Conservation (phyloP, 495 filamentous ascomycete species). For the Neurospora sublineolata region DNA sequence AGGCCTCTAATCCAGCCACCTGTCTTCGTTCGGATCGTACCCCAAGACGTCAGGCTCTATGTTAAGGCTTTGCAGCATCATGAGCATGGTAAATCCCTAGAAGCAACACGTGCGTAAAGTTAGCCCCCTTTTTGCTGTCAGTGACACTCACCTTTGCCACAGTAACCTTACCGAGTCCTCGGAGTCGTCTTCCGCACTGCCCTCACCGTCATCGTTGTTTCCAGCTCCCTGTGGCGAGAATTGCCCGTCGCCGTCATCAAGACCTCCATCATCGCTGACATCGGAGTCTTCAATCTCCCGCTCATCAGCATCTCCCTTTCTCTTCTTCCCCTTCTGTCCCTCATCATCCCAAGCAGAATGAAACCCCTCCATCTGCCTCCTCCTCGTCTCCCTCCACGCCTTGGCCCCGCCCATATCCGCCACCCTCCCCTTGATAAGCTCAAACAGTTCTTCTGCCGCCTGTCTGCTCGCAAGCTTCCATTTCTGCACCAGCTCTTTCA, state of each 20-base stretch:
- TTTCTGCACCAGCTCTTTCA: constrained; percentile 9
- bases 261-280: neutral
- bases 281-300: neutral
- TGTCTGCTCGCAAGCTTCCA: constrained; percentile 16
- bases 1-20: constrained; percentile 12
- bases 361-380: constrained; percentile 1
- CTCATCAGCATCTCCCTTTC: constrained; percentile 6
- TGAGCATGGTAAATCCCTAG: constrained; percentile 21
- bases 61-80: constrained; percentile 24
- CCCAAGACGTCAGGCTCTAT: constrained; percentile 20
- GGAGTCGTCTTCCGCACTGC: neutral
- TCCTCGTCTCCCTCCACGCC: constrained; percentile 16
- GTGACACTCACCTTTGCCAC: neutral
- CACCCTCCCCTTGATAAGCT: constrained; percentile 15
- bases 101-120: constrained; percentile 1
- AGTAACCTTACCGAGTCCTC: constrained; percentile 8
- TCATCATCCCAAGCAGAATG: neutral
- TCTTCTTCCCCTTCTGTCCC: neutral
- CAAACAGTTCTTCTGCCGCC: constrained; percentile 23
- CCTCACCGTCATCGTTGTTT: constrained; percentile 3
- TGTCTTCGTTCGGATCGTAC: constrained; percentile 18
- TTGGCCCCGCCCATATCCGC: constrained; percentile 17
- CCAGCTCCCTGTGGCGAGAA: constrained; percentile 1
- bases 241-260: neutral
- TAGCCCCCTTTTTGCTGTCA: neutral